Base-by-base conservation (phyloP, 2,329 filamentous ascomycete genomes). In the Raffaelea deltoideospora region DNA sequence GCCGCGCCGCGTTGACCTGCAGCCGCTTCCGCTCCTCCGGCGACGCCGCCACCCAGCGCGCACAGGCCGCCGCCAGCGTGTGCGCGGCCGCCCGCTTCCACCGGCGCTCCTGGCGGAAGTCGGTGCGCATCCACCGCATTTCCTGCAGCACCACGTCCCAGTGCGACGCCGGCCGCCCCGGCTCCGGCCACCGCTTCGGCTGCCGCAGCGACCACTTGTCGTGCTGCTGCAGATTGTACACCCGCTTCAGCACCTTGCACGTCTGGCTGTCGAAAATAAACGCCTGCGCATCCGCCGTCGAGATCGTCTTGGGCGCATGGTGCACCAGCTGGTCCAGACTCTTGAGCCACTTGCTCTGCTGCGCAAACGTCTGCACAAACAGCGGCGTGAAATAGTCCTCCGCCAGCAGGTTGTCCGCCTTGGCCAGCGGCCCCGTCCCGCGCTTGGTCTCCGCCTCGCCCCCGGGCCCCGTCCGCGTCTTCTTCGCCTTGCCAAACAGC, bases 121-220 rank as follows among this genome's bases (percentile, higher is more conserved):
- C 90, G 2, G 86, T 95, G 35, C 87, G 75, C 84, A 98, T 92
- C 88, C 88, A 96, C 55, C 87, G 93, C 72, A 88, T 84, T 60
- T 98, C 87, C 47, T 86, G 72, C 23, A 98, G 62, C 38, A 96
- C 56, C 36, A 88, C 69, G 57, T 98, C 90, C 72, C 79, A 83
- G 47, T 96, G 88, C 2, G 79, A 77, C 1, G 73, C 69, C 15
- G 78, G 79, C 27, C 85, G 73, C 4, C 72, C 67, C 5, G 88
- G 87, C 55, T 98, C 90, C 2, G 76, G 68, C 28, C 77, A 82
- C 39, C 86, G 79, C 51, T 92, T 84, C 31, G 87, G 76, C 51
- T 98, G 90, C 36, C 88, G 72, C 33, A 98, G 58, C 5, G 87
- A 90, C 88, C 90, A 96, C 49, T 88, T 80, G 47, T 93, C 86